These are phyloP conservation scores for Maudiozyma turicensis DNA, from an alignment of 805 yeast species.

Conservation along the genomic window DNA sequence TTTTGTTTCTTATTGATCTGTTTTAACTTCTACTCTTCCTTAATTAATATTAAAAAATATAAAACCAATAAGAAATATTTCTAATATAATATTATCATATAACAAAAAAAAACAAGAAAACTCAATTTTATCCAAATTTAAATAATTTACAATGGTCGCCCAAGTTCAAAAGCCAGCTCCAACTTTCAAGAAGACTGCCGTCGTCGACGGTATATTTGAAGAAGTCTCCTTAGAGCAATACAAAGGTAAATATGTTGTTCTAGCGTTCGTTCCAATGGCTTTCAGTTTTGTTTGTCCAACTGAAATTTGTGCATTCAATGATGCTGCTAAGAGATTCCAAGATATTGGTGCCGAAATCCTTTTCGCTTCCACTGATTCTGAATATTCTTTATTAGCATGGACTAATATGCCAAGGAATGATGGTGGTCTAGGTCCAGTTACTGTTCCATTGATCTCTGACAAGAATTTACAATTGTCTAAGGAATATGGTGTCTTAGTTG, in stretches of 20 bases:
- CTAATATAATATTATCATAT: neutral
- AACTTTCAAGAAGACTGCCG: conserved; percentile 91
- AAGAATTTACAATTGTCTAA: conserved; percentile 89
- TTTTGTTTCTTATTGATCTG: too few relatives aligned
- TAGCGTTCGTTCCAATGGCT: conserved; percentile 96
- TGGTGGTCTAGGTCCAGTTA: conserved; percentile 94
- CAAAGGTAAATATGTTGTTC: conserved; percentile 95
- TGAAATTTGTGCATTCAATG: conserved; percentile 97
- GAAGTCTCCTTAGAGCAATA: conserved; percentile 88
- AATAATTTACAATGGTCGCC: conserved; percentile 54
- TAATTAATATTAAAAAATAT: too few relatives aligned
- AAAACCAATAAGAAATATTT: too few relatives aligned
- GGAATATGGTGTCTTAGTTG: conserved; percentile 95
- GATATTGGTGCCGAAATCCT: conserved; percentile 81
- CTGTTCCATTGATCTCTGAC: conserved; percentile 93
- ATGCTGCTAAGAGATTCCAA: conserved; percentile 81
- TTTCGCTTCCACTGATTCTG: conserved; percentile 97
- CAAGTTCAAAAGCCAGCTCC: conserved; percentile 95
- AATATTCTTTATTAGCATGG: conserved; percentile 96
- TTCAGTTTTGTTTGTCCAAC: conserved; percentile 99
- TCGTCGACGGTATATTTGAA: conserved; percentile 91
- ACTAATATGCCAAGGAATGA: conserved; percentile 92
- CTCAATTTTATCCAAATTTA: neutral
- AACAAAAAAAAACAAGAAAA: neutral
- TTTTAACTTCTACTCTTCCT: too few relatives aligned